Base-by-base conservation (phyloP, 306 rosid species). In the Glycine soja region DNA sequence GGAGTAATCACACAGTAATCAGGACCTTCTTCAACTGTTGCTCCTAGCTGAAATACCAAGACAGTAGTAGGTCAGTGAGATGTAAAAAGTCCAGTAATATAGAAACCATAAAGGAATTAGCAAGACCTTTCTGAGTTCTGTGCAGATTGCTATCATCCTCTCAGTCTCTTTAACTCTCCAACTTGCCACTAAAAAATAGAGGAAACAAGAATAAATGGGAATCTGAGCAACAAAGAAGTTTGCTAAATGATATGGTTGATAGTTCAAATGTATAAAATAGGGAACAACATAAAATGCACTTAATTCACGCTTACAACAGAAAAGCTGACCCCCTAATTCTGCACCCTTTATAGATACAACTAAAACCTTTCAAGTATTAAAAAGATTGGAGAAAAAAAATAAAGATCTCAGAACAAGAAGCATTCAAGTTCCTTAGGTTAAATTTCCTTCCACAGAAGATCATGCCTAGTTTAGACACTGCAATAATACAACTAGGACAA, bases 111-210 rank as follows among this genome's bases (percentile, higher is more conserved):
- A n/a, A n/a, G 70, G 53, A 64, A 81, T 64, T 52, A 42, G 48
- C 75, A 43, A 36, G 63, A 59, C 99, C 97, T 96, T 96, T 68
- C 97, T 89, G 74, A 96, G 99, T 84, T 96, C 99, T 42, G 99
- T 96, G 97, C 99, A 96, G 82, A 96, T 84, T 78, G 99, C 99
- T 63, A 96, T 89, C 99, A 96, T 96, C 84, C 99, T 88, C 85
- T 96, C 99, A 36, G 99, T 96, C 84, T 93, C 99, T 88, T 96
- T 96, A 40, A 96, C 99, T 85, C 99, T 92, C 99, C 99, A 96
- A 85, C 99, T 96, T 57, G 98, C 99, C 86, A 96, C 99, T 96
- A 86, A 75, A 69, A 89, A 79, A 69, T 42, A 70, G 58, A 61
- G 30, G 65, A 54, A 58, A 51, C 52, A 76, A 58, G 54, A 61